Base-by-base conservation (phyloP, 441 rosid genomes). In the Sinapis alba region DNA sequence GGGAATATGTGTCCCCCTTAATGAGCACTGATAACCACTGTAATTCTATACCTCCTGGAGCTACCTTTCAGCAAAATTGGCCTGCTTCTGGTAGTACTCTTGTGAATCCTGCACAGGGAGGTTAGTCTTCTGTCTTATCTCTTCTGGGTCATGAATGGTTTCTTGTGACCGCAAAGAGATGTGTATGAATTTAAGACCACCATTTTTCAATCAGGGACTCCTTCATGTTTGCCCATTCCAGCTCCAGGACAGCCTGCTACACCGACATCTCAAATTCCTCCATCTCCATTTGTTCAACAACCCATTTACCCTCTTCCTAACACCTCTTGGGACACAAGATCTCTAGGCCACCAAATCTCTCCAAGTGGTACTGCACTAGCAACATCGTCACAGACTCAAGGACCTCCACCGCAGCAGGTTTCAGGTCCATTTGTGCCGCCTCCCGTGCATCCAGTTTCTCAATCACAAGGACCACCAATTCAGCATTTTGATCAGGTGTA, bases 251-350 rank as follows among this genome's bases (percentile, higher is more conserved):
- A 81, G 63, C 77, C 90, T 57, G 78, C 86, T 77, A 82, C 88
- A 66, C 93, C 92, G 28, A 90, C 91, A 66, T 91, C 83, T 65
- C 94, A 85, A 68, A 79, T 85, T 77, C 94, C 84, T 57, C 89
- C 91, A 75, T 82, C 96, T 79, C 87, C 96, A 45, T 96, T 78
- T 81, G 76, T 75, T 74, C 92, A 82, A 76, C 92, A 81, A 73
- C 91, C 97, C 70, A 79, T 79, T 72, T 80, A 89, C 84, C 84
- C 80, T 80, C 90, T 90, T 76, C 84, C 94, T 34, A 84, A 79
- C 79, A 85, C 80, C 80, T 85, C 97, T 32, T 91, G 98, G 98
- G 98, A 96, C 77, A 79, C 89, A 63, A 82, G 88, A 54, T 84
- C 89, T 71, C 79, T 84, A 36, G 84, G 83, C 76, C 88, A 84